Base-by-base conservation (phyloP, 257 asterid species). In the Cynanchum wilfordii region DNA sequence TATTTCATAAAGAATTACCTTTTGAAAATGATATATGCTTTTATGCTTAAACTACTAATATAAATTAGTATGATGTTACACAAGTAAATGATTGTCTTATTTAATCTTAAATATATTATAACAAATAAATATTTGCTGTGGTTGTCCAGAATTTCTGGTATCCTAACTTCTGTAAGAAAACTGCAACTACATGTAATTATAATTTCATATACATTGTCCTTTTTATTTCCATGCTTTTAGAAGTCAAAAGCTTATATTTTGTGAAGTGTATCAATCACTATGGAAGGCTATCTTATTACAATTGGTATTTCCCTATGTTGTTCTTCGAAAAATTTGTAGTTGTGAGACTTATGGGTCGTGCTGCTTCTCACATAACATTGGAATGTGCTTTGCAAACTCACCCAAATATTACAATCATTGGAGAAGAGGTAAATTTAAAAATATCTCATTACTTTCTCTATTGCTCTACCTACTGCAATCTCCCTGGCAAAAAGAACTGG, bases 311-410 rank as follows among this genome's bases (percentile, higher is more conserved):
- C 3, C 25, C 24, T 16, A 44, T 22, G 24, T 13, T 10, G 10
- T 7, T 63, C 25, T 8, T 27, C 5, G 12, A 49, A 24, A 36
- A 50, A 76, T 17, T 66, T 74, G 73, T 86, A 95, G 99, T 95
- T 85, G 99, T 95, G 65, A 82, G 98, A 81, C 98, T 95, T 64
- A 95, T 95, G 99, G 99, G 99, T 5, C 97, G 98, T 84, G 93
- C 99, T 81, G 99, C 98, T 80, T 95, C 99, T 55, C 98, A 93
- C 87, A 93, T 93, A 75, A 91, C 98, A 68, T 75, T 93, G 72
- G 98, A 93, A 85, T 93, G 98, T 73, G 97, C 98, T 66, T 76
- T 93, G 85, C 95, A 93, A 82, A 93, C 98, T 80, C 98, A 91
- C 81, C 98, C 98, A 66, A 93, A 93, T 75, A 70, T 93, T 81